Base-by-base conservation (phyloP, 495 filamentous ascomycete genomes). In the Bacidia gigantensis region DNA sequence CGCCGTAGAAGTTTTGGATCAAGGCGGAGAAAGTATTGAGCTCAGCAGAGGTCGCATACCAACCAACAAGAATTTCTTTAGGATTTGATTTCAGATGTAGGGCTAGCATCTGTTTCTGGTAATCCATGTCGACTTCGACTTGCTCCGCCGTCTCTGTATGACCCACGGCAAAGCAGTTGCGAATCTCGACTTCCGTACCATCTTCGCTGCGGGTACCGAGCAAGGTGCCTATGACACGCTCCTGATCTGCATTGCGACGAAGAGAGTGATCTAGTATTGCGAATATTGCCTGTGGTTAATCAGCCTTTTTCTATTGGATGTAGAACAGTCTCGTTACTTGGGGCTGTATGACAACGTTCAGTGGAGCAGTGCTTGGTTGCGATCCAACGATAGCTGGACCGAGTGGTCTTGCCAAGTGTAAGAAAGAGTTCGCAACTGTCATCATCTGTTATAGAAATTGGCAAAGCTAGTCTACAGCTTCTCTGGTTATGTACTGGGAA, bases 1-100 rank as follows among this genome's bases (percentile, higher is more conserved):
- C 86, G 58, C 87, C 87, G 76, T 97, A 98, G 76, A 98, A 98
- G 73, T 98, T 98, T 72, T 98, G 92, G 69, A 98, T 98, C 57
- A 98, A 81, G 52, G 92, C 92, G 61, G 80, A 86, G 78, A 97
- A 98, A 59, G 85, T 94, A 78, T 98, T 97, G 62, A 98, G 78
- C 70, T 95, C 88, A 60, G 83, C 78, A 60, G 83, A 86, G 18
- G 93, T 98, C 56, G 93, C 94, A 72, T 98, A 98, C 92, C 92
- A 98, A 60, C 92, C 92, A 26, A 98, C 82, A 18, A 98, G 77
- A 23, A 90, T 81, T 69, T 98, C 92, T 65, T 86, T 83, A 11
- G 93, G 92, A 69, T 89, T 87, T 17, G 89, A 89, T 73, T 88
- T 88, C 58, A 95, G 78, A 65, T 95, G 89, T 56, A 98, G 74